Evolutionary conservation across 164 flowering plant genomes (phyloP).

Genomic region (Cinnamomum micranthum): DNA sequence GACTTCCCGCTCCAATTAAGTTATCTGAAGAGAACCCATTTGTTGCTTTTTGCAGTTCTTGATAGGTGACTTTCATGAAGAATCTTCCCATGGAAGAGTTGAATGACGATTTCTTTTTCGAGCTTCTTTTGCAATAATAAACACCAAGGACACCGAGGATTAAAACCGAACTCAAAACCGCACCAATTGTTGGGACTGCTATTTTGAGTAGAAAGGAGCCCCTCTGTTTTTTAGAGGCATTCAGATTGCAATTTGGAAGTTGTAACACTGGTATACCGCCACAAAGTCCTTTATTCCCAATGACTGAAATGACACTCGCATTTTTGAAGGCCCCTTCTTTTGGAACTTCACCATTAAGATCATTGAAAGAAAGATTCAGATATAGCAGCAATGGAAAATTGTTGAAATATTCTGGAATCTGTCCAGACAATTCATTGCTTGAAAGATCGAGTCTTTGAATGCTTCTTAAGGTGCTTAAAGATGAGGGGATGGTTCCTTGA

Average conservation of each 20-base stretch:
- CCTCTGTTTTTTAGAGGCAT: not conserved
- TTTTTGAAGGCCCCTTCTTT: not conserved
- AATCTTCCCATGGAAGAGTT: not conserved
- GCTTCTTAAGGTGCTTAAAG: conserved; percentile 3
- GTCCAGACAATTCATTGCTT: conserved; percentile 10
- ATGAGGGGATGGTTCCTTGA: conserved; percentile 23
- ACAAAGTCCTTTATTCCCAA: conserved; percentile 2
- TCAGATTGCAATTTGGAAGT: not conserved
- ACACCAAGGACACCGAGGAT: not conserved
- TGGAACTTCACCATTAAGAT: conserved; percentile 12
- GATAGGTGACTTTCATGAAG: conserved; percentile 11
- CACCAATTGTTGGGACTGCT: not conserved
- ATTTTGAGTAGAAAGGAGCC: not conserved
- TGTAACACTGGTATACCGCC: not conserved
- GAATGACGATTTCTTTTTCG: not conserved
- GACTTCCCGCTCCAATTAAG: conserved; percentile 33
- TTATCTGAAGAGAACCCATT: conserved; percentile 21
- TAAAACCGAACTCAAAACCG: not conserved
- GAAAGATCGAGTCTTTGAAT: conserved; percentile 16
- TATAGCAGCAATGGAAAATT: not conserved
- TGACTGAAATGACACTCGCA: not conserved
- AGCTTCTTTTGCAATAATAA: not conserved
- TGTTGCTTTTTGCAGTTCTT: conserved; percentile 17
- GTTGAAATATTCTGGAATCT: conserved; percentile 4
- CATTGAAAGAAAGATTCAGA: conserved; percentile 12